phyloP scores from a whole-genome alignment of 2,329 filamentous ascomycete genomes.

The Shiraia sp. region DNA sequence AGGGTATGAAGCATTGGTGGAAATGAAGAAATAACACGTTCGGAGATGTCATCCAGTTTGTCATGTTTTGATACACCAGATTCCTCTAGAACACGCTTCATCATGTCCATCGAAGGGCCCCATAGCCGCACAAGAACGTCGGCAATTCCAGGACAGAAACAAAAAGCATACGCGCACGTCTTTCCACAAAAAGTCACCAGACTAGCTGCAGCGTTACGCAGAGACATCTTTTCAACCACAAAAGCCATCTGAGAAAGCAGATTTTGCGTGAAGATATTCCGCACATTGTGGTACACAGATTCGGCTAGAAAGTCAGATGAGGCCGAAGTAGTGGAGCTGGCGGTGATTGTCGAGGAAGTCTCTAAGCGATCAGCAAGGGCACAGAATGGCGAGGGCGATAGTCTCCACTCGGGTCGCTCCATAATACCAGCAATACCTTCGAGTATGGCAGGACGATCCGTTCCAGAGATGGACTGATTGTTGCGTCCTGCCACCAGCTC shows the following conservation, averaged over 20 bases:
- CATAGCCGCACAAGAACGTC: conserved; percentile 83
- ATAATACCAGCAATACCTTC: conserved; percentile 81
- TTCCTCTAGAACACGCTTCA: conserved; percentile 73
- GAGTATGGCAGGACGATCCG: conserved; percentile 79
- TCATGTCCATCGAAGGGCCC: conserved; percentile 68
- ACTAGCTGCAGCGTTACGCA: conserved; percentile 69
- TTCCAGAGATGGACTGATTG: conserved; percentile 76
- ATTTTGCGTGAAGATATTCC: conserved; percentile 83
- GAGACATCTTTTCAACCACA: conserved; percentile 86
- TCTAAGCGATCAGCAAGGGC: conserved; percentile 62
- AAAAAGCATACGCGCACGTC: conserved; percentile 89
- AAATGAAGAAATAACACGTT: conserved; percentile 70
- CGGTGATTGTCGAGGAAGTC: conserved; percentile 50
- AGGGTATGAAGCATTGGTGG: conserved; percentile 66
- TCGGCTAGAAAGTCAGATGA: conserved; percentile 70
- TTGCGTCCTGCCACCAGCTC: conserved; percentile 79
- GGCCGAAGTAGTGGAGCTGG: conserved; percentile 62
- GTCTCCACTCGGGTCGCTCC: conserved; percentile 86
- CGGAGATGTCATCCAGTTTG: conserved; percentile 53
- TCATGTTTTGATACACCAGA: conserved; percentile 64
- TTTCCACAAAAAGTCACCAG: conserved; percentile 84
- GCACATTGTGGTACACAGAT: conserved; percentile 85
- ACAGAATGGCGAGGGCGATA: conserved; percentile 69
- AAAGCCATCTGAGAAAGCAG: conserved; percentile 81
- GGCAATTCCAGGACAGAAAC: conserved; percentile 84